Base-by-base conservation (phyloP, 495 filamentous ascomycete species). In the Penicillium tannophilum region DNA sequence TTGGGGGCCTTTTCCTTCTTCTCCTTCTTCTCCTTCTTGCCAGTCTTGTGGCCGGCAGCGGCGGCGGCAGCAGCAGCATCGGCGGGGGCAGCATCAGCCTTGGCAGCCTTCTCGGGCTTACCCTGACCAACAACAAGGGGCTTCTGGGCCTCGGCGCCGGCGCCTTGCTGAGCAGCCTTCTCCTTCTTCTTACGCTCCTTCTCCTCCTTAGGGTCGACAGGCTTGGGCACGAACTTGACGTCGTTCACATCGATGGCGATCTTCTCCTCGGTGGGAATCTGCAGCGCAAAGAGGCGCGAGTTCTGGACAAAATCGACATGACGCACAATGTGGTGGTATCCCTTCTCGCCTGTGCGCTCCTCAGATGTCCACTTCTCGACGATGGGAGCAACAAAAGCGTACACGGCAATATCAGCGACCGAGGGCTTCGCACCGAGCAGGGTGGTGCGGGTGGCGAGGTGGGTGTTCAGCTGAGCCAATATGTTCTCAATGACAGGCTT, bases 221-320 rank as follows among this genome's bases (percentile, higher is more conserved):
- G 88, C 63, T 90, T 89, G 72, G 89, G 90, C 62, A 91, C 84
- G 75, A 90, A 92, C 56, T 88, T 76, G 56, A 98, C 84, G 66
- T 96, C 87, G 61, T 90, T 85, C 54, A 84, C 71, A 66, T 98
- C 87, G 53, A 98, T 83, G 60, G 74, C 74, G 63, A 98, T 78
- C 79, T 94, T 97, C 70, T 97, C 89, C 56, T 79, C 80, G 45
- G 88, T 86, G 50, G 79, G 75, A 52, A 96, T 76, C 57, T 81
- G 82, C 56, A 97, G 80, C 7, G 84, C 84, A 64, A 96, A 95
- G 47, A 93, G 58, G 1, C 85, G 82, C 49, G 89, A 84, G 76
- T 95, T 96, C 79, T 98, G 94, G 56, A 98, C 89, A 69, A 97
- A 96, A 73, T 97, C 94, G 62, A 96, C 74, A 66, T 88, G 90